phyloP scores from a whole-genome alignment of 2,329 filamentous ascomycete species.

The Onygenales sp. region DNA sequence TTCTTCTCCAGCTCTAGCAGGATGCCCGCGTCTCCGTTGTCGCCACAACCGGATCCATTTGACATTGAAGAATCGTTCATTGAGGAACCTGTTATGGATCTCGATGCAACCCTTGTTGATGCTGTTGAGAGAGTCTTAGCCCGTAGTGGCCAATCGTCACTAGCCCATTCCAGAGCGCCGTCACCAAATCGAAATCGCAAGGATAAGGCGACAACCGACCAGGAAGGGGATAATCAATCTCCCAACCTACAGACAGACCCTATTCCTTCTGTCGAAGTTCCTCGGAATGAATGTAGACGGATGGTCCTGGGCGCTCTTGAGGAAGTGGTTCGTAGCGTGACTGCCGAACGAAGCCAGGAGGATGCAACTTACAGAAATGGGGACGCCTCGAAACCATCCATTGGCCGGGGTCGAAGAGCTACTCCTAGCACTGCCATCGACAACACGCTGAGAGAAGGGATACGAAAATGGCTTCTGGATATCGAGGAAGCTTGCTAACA shows the following conservation, averaged over 20 bases:
- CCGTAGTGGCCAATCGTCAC: constrained; percentile 33
- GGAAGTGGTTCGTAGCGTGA: constrained; percentile 47
- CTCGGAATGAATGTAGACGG: constrained; percentile 43
- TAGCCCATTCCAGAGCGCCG: constrained; percentile 30
- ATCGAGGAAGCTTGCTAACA: constrained; percentile 35
- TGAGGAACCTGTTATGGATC: constrained; percentile 48
- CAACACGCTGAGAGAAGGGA: constrained; percentile 47
- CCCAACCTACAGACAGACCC: constrained; percentile 13
- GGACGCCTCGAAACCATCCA: constrained; percentile 14
- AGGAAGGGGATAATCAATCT: constrained; percentile 12
- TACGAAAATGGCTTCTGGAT: constrained; percentile 46
- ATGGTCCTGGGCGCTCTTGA: constrained; percentile 49
- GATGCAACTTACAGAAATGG: constrained; percentile 23
- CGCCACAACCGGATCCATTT: constrained; percentile 1
- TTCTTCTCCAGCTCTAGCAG: constrained; percentile 16
- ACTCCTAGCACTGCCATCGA: constrained; percentile 26
- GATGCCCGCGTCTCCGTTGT: constrained; percentile 1
- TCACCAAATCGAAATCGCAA: constrained; percentile 30
- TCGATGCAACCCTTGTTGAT: constrained; percentile 49
- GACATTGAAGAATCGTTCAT: constrained; percentile 42
- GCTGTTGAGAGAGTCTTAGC: constrained; percentile 47
- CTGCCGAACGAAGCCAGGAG: constrained; percentile 37
- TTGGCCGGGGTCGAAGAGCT: constrained; percentile 25
- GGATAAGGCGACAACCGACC: constrained; percentile 19
- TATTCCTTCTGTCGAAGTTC: constrained; percentile 33